These are phyloP conservation scores for Pyrus betulifolia DNA, from an alignment of 306 rosid species.

Conservation along the genomic window DNA sequence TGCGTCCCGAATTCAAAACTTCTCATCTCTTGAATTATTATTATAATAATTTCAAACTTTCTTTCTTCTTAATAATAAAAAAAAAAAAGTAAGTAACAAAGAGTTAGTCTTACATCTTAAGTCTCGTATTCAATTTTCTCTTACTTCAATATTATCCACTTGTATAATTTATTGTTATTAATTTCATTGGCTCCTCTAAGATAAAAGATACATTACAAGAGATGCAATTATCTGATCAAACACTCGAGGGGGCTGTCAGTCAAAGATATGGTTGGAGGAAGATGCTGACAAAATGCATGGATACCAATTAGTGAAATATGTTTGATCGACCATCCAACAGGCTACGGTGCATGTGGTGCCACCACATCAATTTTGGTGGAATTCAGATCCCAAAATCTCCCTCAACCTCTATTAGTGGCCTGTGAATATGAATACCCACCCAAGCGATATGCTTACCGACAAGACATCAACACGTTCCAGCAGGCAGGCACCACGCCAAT, in stretches of 20 bases:
- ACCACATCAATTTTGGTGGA: slow-evolving; percentile 9
- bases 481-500: not conserved
- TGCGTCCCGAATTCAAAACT: too few relatives aligned
- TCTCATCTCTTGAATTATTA: too few relatives aligned
- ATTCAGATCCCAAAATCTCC: slow-evolving; percentile 10
- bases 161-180: not conserved
- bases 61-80: too few relatives aligned
- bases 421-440: slow-evolving; percentile 3
- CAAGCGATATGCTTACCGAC: slow-evolving; percentile 13
- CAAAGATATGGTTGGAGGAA: slow-evolving; percentile 7
- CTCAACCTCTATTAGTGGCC: slow-evolving; percentile 3
- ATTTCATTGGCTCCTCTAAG: not conserved
- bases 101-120: not conserved
- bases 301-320: not conserved
- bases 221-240: not conserved
- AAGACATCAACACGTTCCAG: not conserved
- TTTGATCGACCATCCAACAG: not conserved
- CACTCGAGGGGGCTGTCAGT: not conserved
- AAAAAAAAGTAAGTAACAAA: too few relatives aligned
- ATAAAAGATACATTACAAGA: not conserved
- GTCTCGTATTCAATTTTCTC: too few relatives aligned
- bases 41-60: too few relatives aligned
- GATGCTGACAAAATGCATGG: not conserved
- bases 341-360: slow-evolving; percentile 1
- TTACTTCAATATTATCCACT: not conserved